phyloP scores from a whole-genome alignment of 208 protist species.

The Trypanosoma lewisi region DNA sequence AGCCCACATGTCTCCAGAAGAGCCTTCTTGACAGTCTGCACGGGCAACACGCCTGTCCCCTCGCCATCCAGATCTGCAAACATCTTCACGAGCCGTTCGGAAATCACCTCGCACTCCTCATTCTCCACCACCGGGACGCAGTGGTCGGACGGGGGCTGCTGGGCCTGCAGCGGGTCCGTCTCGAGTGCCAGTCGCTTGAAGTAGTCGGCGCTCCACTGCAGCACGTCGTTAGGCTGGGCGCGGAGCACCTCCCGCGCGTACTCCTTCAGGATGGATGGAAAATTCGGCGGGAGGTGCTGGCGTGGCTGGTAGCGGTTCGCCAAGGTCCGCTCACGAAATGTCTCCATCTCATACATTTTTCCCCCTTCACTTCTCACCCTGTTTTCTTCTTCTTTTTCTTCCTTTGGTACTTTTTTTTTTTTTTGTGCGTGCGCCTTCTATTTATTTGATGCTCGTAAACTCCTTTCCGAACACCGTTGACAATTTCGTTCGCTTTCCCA shows the following conservation, averaged over 20 bases:
- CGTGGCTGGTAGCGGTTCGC: conserved; percentile 87
- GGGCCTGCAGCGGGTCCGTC: conserved; percentile 52
- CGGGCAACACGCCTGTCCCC: conserved; percentile 42
- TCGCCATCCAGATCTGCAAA: conserved; percentile 52
- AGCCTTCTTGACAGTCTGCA: conserved; percentile 40
- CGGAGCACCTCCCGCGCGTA: conserved; percentile 93
- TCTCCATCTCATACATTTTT: conserved; percentile 32
- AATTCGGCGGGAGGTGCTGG: conserved; percentile 83
- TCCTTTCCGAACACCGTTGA: too few species aligned
- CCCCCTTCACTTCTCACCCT: too few species aligned
- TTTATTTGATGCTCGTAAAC: too few species aligned
- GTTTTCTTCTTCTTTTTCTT: not conserved
- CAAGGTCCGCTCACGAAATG: conserved; percentile 83
- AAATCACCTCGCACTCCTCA: conserved; percentile 23
- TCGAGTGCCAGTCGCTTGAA: conserved; percentile 87
- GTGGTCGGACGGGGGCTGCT: conserved; percentile 37
- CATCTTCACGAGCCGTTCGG: conserved; percentile 49
- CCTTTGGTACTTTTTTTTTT: not conserved
- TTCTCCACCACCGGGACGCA: conserved; percentile 37
- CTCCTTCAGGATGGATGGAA: conserved; percentile 87
- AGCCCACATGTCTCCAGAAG: conserved; percentile 62
- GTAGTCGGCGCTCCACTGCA: conserved; percentile 90
- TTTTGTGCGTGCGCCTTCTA: not conserved
- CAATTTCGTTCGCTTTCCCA: not conserved
- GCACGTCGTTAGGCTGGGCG: conserved; percentile 88